Base-by-base conservation (phyloP, 768 basidiomycete genomes). In the Lentinula aciculospora region DNA sequence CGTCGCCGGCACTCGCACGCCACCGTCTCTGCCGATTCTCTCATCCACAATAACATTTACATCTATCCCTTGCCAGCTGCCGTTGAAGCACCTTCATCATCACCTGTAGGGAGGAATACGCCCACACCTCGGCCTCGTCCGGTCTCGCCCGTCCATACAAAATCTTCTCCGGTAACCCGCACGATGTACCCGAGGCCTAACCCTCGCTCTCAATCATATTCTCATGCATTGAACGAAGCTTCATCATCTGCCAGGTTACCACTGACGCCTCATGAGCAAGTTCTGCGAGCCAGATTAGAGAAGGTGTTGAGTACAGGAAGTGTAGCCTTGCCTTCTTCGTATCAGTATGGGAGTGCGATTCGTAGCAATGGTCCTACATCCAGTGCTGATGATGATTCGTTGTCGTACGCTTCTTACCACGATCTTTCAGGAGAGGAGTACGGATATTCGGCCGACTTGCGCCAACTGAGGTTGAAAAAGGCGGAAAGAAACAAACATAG, bases 221-320 rank as follows among this genome's bases (percentile, higher is more conserved):
- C 49, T 1, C 49, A 50, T 31, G 49, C 29, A 34, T 23, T 50
- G 31, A 50, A 50, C 31, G 29, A 31, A 15, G 29, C 21, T 34
- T 23, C 49, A 21, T 7, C 49, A 40, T 25, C 28, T 13, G 10
- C 25, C 19, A 54, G 40, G 28, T 31, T 36, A 21, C 53, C 53
- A 37, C 25, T 54, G 12, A 54, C 53, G 10, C 53, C 53, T 37
- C 53, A 54, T 54, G 53, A 54, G 23, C 36, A 54, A 29, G 53
- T 54, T 6, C 12, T 54, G 53, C 36, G 53, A 28, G 53, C 53
- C 3, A 54, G 53, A n/a, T 54, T 54, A 15, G 53, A 54, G 28
- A 54, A 25, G 25, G 40, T 54, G 29, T 40, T 54, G 28, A 42
- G 21, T 19, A 31, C 49, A 23, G 49, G 49, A 21, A 31, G 46